Conservation (phyloP, 768 basidiomycete species). For the Tylopilus rubrobrunneus region DNA sequence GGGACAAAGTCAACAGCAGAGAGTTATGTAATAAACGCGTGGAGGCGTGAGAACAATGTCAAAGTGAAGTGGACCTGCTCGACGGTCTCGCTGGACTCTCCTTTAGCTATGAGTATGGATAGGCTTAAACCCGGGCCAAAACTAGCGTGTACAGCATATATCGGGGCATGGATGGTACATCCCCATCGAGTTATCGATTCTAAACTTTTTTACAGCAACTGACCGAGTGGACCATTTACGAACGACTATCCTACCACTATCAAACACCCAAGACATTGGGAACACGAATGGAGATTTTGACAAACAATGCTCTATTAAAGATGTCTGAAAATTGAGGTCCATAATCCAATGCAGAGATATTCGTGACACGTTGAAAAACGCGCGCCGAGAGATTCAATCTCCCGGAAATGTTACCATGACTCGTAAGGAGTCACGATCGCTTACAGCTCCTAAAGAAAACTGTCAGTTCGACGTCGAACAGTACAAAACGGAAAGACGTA, state of each 20-base stretch:
- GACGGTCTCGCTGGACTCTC: too few relatives aligned
- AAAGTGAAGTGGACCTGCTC: too few relatives aligned
- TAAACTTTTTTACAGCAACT: not conserved
- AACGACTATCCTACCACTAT: constrained; percentile 3
- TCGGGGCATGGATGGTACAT: too few relatives aligned
- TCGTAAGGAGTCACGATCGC: not conserved
- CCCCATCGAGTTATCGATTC: too few relatives aligned
- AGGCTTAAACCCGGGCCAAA: too few relatives aligned
- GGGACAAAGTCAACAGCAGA: too few relatives aligned
- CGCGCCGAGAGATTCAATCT: constrained; percentile 6
- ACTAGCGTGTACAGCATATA: too few relatives aligned
- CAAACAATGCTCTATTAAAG: constrained; percentile 13
- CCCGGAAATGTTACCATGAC: not conserved
- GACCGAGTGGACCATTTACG: not conserved
- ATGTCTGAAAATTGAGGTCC: constrained; percentile 13
- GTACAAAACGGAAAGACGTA: constrained; percentile 29
- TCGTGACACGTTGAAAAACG: constrained; percentile 1
- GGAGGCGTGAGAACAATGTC: not conserved
- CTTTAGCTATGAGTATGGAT: too few relatives aligned
- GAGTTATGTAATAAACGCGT: constrained; percentile 5
- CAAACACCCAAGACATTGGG: not conserved
- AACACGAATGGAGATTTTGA: not conserved
- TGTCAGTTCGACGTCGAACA: not conserved
- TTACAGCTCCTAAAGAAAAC: constrained; percentile 29
- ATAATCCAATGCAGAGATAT: constrained; percentile 13